Evolutionary conservation across 2,329 filamentous ascomycete species (phyloP), one percentile per base, ranked within the genome.

Genomic region (Xylaria sp.): DNA sequence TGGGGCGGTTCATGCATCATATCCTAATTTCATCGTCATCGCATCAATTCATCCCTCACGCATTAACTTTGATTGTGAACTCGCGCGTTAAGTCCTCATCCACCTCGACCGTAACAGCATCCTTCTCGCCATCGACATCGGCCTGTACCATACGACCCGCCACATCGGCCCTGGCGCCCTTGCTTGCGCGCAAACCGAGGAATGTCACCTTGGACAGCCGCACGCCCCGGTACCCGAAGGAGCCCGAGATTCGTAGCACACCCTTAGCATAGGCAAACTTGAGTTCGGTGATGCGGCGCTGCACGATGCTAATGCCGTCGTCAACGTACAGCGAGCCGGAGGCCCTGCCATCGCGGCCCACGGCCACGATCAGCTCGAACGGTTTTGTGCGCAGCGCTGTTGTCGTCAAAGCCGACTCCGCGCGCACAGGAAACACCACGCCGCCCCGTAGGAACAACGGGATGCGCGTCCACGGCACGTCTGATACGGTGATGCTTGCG

Each of bases 281-380:
- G 54, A 93, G 80, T 57, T 85, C 77, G 6, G 82, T 85, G n/a
- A 81, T 85, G 1, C 69, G 73, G 2, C 76, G 64, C 74, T 90
- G 90, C 60, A 84, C 77, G 51, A 93, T 68, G 25, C 83, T 87
- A 60, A 87, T 86, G 8, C 92, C 92, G 63, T 96, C 91, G 67
- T 95, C 92, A 4, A 95, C 77, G 73, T 93, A 95, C 58, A 95
- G 78, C 53, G 81, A 79, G 0, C 92, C 92, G 1, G 72, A 74
- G 0, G 92, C 92, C 6, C 78, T 84, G 3, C 88, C 90, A 53
- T 89, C 78, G 0, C 73, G 70, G 5, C 83, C 86, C 0, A 90
- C 82, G 0, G 91, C 88, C 44, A 96, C 82, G 35, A 94, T 70
- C 52, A 96, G 78, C 72, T 88, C 83, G 77, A 94, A 94, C 67